Percentiles rank a stretch among this genome's conserved stretches.
These are phyloP conservation scores for Takashimella tepidaria DNA, from an alignment of 1,284 basidiomycete species.

Conservation along the genomic window DNA sequence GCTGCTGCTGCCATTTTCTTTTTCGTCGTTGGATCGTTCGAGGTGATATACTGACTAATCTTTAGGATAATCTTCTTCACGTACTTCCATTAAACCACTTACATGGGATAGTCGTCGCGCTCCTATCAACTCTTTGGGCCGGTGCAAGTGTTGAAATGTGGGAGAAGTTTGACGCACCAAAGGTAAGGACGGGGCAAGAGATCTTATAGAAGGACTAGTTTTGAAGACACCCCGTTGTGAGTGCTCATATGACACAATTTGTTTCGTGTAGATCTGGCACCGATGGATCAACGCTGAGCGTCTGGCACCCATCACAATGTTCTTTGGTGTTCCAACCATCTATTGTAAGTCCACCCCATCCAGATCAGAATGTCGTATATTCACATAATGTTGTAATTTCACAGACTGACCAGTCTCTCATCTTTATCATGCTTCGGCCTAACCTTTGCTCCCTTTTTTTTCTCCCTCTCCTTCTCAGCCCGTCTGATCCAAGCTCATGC, in stretches of 20 bases:
- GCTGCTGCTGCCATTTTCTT: background rate
- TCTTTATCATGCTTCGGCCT: no score
- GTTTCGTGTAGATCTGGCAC: constrained; percentile 26
- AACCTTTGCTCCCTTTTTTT: no score
- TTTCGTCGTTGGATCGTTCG: no score
- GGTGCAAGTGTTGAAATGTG: constrained; percentile 43
- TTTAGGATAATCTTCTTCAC: constrained; percentile 29
- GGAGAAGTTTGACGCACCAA: constrained; percentile 35
- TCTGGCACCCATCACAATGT: constrained; percentile 27
- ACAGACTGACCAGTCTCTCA: no score
- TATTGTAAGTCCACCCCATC: constrained; percentile 21
- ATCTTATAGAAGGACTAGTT: background rate
- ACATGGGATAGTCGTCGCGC: constrained; percentile 41
- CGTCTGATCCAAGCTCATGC: constrained; percentile 25
- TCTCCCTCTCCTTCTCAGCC: constrained; percentile 17
- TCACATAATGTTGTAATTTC: no score
- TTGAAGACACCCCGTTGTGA: background rate
- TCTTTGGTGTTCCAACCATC: constrained; percentile 35
- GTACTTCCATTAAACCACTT: constrained; percentile 42
- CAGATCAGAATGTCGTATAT: no score
- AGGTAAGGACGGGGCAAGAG: constrained; percentile 14
- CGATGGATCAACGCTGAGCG: constrained; percentile 31
- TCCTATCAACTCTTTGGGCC: constrained; percentile 39
- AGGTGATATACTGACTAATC: no score
- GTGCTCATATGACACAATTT: background rate